These are phyloP conservation scores for Gossypium raimondii DNA, from an alignment of 345 rosid genomes.

Conservation along the genomic window DNA sequence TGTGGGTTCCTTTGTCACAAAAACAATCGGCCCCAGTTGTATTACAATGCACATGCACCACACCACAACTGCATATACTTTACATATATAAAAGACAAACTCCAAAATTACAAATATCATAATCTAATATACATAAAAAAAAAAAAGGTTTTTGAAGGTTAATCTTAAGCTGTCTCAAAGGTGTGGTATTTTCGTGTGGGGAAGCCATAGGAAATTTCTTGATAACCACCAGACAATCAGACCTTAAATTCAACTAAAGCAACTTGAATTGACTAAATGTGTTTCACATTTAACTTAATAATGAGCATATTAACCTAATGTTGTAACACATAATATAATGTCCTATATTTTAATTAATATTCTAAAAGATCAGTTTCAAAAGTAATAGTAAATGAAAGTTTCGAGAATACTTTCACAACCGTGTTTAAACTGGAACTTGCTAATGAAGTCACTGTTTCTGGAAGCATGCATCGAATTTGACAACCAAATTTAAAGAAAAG, in stretches of 20 bases:
- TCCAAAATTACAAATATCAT: too few relatives aligned
- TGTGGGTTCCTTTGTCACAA: neutral
- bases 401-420: neutral
- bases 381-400: neutral
- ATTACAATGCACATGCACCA: neutral
- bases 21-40: neutral
- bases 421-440: neutral
- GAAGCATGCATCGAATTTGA: constrained; percentile 9
- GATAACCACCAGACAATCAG: neutral
- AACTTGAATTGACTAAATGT: neutral
- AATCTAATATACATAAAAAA: too few relatives aligned
- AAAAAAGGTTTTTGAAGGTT: too few relatives aligned
- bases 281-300: neutral
- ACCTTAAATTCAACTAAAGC: neutral
- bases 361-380: too few relatives aligned
- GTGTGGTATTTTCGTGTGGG: neutral
- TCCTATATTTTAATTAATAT: too few relatives aligned
- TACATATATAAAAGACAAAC: too few relatives aligned
- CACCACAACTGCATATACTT: too few relatives aligned
- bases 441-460: neutral
- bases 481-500: neutral
- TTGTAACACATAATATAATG: neutral
- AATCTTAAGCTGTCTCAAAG: too few relatives aligned
- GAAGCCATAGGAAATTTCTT: constrained; percentile 9
- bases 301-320: neutral